phyloP scores from a whole-genome alignment of 805 yeast genomes.

The Clavispora fructus region DNA sequence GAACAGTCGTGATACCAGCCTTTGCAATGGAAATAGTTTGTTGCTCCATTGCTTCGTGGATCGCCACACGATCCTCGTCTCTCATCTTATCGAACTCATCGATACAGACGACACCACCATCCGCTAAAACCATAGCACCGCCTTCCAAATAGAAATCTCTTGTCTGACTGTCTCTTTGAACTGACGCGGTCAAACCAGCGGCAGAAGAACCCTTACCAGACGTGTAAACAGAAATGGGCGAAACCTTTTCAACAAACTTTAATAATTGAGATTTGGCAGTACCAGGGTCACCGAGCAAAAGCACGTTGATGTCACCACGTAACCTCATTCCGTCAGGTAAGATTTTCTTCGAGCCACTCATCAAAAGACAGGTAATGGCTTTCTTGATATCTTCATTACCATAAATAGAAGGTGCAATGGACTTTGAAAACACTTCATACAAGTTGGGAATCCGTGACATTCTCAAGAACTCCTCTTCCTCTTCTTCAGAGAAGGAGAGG shows the following conservation, averaged over 20 bases:
- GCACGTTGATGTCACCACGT: conserved; percentile 94
- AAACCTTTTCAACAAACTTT: conserved; percentile 90
- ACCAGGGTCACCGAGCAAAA: conserved; percentile 96
- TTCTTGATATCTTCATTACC: conserved; percentile 92
- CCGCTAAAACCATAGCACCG: conserved; percentile 99
- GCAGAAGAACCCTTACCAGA: conserved; percentile 99
- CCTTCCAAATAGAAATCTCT: conserved; percentile 96
- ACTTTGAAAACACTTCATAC: conserved; percentile 76
- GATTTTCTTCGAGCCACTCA: conserved; percentile 91
- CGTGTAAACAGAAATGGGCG: conserved; percentile 93
- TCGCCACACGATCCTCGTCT: conserved; percentile 97
- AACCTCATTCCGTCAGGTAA: conserved; percentile 95
- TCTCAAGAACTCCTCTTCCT: conserved; percentile 84
- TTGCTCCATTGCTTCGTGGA: conserved; percentile 99
- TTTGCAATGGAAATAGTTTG: conserved; percentile 98
- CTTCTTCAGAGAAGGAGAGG: conserved; percentile 77
- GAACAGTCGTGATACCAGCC: conserved; percentile 96
- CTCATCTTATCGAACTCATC: conserved; percentile 99
- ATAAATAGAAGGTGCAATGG: conserved; percentile 95
- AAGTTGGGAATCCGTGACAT: conserved; percentile 79
- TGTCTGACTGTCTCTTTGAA: conserved; percentile 83
- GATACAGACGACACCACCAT: conserved; percentile 98
- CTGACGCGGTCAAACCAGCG: conserved; percentile 98
- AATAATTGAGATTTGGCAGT: conserved; percentile 96
- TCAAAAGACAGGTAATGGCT: conserved; percentile 83